These are phyloP conservation scores for Holtermannia corniformis DNA, from an alignment of 768 basidiomycete species.

Conservation along the genomic window DNA sequence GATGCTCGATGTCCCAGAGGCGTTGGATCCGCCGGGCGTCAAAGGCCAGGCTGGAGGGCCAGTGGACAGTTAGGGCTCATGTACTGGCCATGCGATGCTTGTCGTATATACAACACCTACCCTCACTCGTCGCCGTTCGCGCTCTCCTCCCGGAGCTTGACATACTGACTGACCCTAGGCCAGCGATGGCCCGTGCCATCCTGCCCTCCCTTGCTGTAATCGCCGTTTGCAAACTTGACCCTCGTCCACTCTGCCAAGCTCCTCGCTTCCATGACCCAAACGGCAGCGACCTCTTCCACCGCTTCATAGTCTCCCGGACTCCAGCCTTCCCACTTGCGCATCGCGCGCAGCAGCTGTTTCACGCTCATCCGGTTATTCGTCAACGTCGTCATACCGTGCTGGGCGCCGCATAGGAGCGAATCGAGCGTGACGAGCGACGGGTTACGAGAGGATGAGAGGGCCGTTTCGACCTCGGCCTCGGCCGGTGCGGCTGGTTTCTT, in stretches of 20 bases:
- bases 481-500: not conserved
- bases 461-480: not conserved
- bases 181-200: not conserved
- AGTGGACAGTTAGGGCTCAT: no score
- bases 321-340: not conserved
- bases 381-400: not conserved
- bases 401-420: not conserved
- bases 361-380: not conserved
- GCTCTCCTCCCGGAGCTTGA: not conserved
- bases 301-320: not conserved
- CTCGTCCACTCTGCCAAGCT: not conserved
- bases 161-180: not conserved
- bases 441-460: not conserved
- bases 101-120: not conserved
- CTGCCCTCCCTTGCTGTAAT: not conserved
- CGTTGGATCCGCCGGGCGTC: no score
- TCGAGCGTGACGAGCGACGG: not conserved
- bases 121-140: not conserved
- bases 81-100: not conserved
- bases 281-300: not conserved
- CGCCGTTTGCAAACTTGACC: not conserved
- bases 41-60: no score
- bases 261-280: not conserved
- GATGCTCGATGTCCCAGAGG: slow-evolving; percentile 45
- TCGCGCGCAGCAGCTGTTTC: not conserved